phyloP scores from a whole-genome alignment of 2,329 filamentous ascomycete genomes.

The Grosmannia huntii region DNA sequence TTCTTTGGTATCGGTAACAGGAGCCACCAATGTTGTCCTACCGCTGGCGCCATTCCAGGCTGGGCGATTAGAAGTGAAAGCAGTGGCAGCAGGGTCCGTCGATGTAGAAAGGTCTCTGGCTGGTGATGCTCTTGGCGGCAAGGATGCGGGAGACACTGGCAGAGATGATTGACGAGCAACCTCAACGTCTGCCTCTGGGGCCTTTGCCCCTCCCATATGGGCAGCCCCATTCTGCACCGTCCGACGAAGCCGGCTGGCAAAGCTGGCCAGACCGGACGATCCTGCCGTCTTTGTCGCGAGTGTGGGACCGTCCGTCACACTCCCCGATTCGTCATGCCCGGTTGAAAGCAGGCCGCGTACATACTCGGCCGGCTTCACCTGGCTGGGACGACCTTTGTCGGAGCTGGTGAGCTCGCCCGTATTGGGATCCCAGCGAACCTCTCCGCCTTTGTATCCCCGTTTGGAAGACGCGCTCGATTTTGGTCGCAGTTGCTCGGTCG shows the following conservation, averaged over 20 bases:
- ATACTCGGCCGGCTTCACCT: constrained; percentile 41
- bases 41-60: constrained; percentile 66
- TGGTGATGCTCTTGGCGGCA: neutral
- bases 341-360: constrained; percentile 23
- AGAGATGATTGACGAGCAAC: neutral
- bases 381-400: constrained; percentile 39
- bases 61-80: constrained; percentile 30
- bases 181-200: neutral
- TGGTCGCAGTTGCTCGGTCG: constrained; percentile 14
- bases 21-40: constrained; percentile 48
- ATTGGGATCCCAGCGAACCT: constrained; percentile 50
- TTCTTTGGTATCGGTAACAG: constrained; percentile 47
- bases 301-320: neutral
- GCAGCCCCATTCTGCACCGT: constrained; percentile 18
- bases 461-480: constrained; percentile 4
- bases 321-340: constrained; percentile 9
- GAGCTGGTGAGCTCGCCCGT: constrained; percentile 53
- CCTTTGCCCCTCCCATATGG: neutral
- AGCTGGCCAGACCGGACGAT: constrained; percentile 20
- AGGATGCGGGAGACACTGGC: neutral
- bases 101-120: neutral
- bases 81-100: constrained; percentile 21
- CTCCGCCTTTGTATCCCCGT: constrained; percentile 19
- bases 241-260: constrained; percentile 33
- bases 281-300: constrained; percentile 5